Evolutionary conservation across 495 filamentous ascomycete species (phyloP).

Genomic region (Penicillium cataractarum): DNA sequence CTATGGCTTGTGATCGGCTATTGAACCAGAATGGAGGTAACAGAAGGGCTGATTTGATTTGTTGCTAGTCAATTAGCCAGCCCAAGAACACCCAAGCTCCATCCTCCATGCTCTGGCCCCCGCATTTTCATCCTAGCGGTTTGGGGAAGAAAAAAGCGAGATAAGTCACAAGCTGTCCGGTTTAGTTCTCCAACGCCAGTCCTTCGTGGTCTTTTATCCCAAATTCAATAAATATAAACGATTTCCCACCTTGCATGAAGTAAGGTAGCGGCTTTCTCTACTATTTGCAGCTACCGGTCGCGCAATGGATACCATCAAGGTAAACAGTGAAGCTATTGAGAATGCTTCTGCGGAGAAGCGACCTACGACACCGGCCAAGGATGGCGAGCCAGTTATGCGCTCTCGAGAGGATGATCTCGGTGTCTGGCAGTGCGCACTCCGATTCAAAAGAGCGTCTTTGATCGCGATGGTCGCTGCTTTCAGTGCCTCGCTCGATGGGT

Average conservation of each 20-base stretch:
- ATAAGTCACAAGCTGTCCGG: background rate
- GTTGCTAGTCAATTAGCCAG: background rate
- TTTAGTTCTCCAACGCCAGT: background rate
- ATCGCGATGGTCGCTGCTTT: constrained; percentile 43
- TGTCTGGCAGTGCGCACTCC: constrained; percentile 32
- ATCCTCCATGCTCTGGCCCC: constrained; percentile 11
- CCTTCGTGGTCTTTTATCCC: background rate
- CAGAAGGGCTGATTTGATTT: background rate
- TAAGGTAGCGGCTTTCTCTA: background rate
- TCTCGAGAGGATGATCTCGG: constrained; percentile 35
- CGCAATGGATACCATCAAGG: constrained; percentile 13
- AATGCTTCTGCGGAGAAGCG: constrained; percentile 4
- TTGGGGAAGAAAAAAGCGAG: background rate
- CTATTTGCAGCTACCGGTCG: background rate
- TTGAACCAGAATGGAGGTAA: constrained; percentile 8
- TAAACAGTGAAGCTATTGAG: constrained; percentile 14
- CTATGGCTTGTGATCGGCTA: constrained; percentile 10
- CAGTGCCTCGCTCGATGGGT: constrained; percentile 44
- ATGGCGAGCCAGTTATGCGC: constrained; percentile 27
- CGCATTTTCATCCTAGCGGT: constrained; percentile 10
- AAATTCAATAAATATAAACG: background rate
- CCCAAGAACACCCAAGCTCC: background rate
- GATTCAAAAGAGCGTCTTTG: constrained; percentile 30
- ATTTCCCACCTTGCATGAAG: background rate
- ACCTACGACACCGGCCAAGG: constrained; percentile 4